Evolutionary conservation across 306 rosid genomes (phyloP), one percentile per base, ranked within the genome.

Genomic region (Oxytropis ochrocephala): DNA sequence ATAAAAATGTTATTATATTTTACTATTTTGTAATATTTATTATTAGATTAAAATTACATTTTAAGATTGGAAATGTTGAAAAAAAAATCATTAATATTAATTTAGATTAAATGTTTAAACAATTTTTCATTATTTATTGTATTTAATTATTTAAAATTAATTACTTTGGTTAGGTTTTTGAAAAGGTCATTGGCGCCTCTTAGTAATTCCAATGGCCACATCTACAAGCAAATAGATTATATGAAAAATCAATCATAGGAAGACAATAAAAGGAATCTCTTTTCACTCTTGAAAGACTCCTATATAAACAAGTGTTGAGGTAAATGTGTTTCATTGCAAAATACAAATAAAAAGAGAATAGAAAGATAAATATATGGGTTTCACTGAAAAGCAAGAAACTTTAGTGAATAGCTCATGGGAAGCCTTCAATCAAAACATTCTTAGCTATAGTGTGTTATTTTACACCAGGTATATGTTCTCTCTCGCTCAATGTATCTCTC

Each of bases 371-470:
- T 0, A 79, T 74, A n/a, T n/a, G 83, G 68, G 3, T 53, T 79
- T 53, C 24, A 68, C 56, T 1, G 73, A 74, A 7, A 69, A 46
- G 27, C 79, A 79, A 18, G 79, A 53, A 19, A 51, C 64, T 62
- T 50, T 79, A 17, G 83, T 79, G 32, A 69, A 33, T 29, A 55
- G 69, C 7, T 74, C 80, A 46, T 69, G 13, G 18, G 79, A 79
- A 39, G 48, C 42, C 7, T 62, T 79, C 48, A 69, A 53, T 30
- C 50, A 58, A 74, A 41, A 74, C 21, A 41, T 74, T 54, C 42
- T 76, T 5, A 8, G 13, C 0, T 4, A 24, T 9, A 74, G 83
- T 41, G 4, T 47, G 54, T 65, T 61, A 7, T 79, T 79, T 58
- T 79, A 53, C 44, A 53, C 80, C 8, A 9, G 49, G 83, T 79